These are phyloP conservation scores for Podospora comata DNA, from an alignment of 495 filamentous ascomycete genomes.

Conservation along the genomic window DNA sequence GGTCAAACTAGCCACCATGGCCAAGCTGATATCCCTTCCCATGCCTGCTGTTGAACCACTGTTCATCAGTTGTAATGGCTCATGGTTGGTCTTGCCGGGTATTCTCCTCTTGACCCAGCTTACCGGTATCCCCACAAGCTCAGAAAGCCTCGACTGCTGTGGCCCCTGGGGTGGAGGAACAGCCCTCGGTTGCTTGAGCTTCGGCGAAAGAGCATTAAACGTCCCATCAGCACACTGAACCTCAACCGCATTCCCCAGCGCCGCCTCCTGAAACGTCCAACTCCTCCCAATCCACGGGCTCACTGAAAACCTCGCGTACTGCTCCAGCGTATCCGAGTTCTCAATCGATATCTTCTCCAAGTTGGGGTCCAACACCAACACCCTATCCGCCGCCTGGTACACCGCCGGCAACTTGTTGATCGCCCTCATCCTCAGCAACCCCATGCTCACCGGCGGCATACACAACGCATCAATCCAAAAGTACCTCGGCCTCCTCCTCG, in stretches of 20 bases:
- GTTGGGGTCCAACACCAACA: slow-evolving; percentile 23
- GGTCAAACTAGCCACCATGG: slow-evolving; percentile 16
- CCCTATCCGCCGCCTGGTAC: slow-evolving; percentile 23
- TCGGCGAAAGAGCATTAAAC: slow-evolving; percentile 19
- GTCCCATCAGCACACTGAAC: slow-evolving; percentile 28
- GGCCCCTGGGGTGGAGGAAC: not conserved
- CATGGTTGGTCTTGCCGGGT: not conserved
- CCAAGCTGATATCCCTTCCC: slow-evolving; percentile 9
- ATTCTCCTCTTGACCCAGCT: slow-evolving; percentile 6
- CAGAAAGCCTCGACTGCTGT: slow-evolving; percentile 4
- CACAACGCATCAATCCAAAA: slow-evolving; percentile 30
- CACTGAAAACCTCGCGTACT: slow-evolving; percentile 21
- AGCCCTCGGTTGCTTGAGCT: slow-evolving; percentile 6
- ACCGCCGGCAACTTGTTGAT: slow-evolving; percentile 27
- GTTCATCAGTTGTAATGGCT: slow-evolving; percentile 6
- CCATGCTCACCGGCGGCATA: slow-evolving; percentile 17
- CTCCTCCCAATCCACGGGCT: slow-evolving; percentile 25
- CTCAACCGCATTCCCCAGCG: slow-evolving; percentile 19
- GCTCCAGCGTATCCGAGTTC: slow-evolving; percentile 21
- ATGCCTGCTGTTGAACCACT: slow-evolving; percentile 3
- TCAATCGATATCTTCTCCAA: slow-evolving; percentile 20
- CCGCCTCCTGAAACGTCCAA: slow-evolving; percentile 26
- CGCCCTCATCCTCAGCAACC: slow-evolving; percentile 17
- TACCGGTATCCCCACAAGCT: slow-evolving; percentile 11
- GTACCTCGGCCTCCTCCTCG: slow-evolving; percentile 13